Evolutionary conservation across 2,329 filamentous ascomycete genomes (phyloP).

Genomic region (Fusarium verrucosum): DNA sequence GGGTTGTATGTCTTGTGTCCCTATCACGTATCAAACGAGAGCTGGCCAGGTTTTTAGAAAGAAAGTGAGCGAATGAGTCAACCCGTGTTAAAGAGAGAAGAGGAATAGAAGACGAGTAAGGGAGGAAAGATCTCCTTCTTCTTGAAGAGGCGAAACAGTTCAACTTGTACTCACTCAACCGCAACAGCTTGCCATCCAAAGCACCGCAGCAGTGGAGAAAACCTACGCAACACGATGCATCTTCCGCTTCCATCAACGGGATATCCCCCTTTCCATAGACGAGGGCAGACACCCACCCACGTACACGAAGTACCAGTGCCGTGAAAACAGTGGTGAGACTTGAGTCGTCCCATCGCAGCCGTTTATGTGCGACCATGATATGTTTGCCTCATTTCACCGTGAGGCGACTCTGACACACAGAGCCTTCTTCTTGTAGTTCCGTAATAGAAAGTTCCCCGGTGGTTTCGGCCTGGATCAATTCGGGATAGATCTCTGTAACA

Average conservation of each 20-base stretch:
- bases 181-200: conserved; percentile 8
- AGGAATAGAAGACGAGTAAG: not conserved
- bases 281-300: conserved; percentile 10
- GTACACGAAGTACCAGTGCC: conserved; percentile 21
- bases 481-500: conserved; percentile 28
- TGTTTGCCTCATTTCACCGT: conserved; percentile 44
- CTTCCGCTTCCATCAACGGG: not conserved
- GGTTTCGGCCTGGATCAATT: conserved; percentile 27
- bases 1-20: not conserved
- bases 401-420: conserved; percentile 22
- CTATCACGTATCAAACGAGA: conserved; percentile 9
- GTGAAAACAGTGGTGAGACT: conserved; percentile 34
- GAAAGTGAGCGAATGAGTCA: conserved; percentile 3
- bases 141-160: conserved; percentile 6
- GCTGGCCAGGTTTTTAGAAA: not conserved
- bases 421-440: conserved; percentile 21
- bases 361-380: conserved; percentile 40
- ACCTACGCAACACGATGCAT: conserved; percentile 20
- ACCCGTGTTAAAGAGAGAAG: not conserved
- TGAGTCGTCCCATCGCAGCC: conserved; percentile 33
- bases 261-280: conserved; percentile 9
- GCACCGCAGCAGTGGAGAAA: conserved; percentile 13
- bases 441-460: conserved; percentile 26
- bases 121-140: not conserved
- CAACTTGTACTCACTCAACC: conserved; percentile 36